A percentile compares a stretch with the other conserved stretches of the same genome.
phyloP scores from a whole-genome alignment of 148 eudicot genomes.

The Polygonum maritimum region DNA sequence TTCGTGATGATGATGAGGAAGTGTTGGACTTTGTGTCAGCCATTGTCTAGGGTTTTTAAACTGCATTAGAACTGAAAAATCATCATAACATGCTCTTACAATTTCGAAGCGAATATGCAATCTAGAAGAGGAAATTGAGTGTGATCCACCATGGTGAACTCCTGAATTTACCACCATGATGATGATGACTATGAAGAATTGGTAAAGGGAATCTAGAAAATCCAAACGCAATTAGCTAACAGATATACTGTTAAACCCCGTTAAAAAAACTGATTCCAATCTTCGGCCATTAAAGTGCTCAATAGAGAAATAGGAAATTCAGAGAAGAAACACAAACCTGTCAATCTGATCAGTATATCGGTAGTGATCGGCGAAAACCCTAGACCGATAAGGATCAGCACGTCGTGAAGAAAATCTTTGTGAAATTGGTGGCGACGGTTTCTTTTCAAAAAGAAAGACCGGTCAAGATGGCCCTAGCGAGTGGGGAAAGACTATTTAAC shows the following conservation, averaged over 20 bases:
- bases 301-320: background rate
- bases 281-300: background rate
- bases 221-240: background rate
- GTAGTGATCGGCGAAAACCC: conserved; percentile 5
- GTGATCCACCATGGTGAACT: background rate
- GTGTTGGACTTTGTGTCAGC: conserved; percentile 27
- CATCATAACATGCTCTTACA: background rate
- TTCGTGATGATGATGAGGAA: conserved; percentile 23
- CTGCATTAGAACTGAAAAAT: background rate
- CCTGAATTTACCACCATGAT: background rate
- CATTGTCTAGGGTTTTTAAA: conserved; percentile 24
- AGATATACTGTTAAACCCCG: background rate
- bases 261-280: background rate
- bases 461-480: background rate
- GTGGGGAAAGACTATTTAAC: background rate
- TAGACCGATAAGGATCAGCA: background rate
- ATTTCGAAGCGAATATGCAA: background rate
- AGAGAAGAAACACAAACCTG: background rate
- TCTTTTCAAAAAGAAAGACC: background rate
- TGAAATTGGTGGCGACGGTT: background rate
- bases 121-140: background rate
- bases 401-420: background rate
- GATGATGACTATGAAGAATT: background rate
- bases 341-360: background rate
- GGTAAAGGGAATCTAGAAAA: background rate